Base-by-base conservation (phyloP, 306 rosid genomes). In the Elaeagnus macrophylla region DNA sequence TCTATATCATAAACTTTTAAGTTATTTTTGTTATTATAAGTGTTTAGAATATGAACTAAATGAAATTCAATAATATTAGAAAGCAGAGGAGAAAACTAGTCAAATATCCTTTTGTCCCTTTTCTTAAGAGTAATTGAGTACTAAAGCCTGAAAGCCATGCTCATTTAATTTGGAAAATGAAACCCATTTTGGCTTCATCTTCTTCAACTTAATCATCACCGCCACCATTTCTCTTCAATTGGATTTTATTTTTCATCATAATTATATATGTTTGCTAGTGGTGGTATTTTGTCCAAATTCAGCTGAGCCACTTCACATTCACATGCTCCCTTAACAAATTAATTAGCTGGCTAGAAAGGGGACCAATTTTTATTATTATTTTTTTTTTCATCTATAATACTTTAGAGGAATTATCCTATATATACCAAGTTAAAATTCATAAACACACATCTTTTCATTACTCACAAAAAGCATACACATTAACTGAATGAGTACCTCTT, bases 121-220 rank as follows among this genome's bases (percentile, higher is more conserved):
- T 84, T 76, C 83, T 76, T 67, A 12, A 12, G 52, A 40, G 88
- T 65, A 84, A 84, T 84, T 76, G 96, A 88, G 96, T 82, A 76
- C 77, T 73, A 64, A 69, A 77, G 65, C 81, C 70, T 66, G 72
- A 64, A 69, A 77, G 65, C 81, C 70, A 69, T 74, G 65, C 79
- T 76, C 84, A 78, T 84, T 78, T 59, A 25, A 78, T 82, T 81
- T 79, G 74, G 83, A 88, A 82, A 84, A 84, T 71, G 81, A 79
- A 76, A 13, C 73, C 72, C 78, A 61, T 67, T 72, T 80, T 83
- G 78, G 82, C 75, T 72, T 74, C 81, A 59, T 67, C 85, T 77
- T 77, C 80, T 67, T 79, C 79, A 38, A 59, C 71, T 14, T 51
- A 54, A 50, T 53, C 82, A 66, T 37, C 60, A 57, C 47, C 65